Percentiles rank a stretch among this genome's conserved stretches.
These are phyloP conservation scores for Neurospora sp. DNA, from an alignment of 2,329 filamentous ascomycete species.

Conservation along the genomic window DNA sequence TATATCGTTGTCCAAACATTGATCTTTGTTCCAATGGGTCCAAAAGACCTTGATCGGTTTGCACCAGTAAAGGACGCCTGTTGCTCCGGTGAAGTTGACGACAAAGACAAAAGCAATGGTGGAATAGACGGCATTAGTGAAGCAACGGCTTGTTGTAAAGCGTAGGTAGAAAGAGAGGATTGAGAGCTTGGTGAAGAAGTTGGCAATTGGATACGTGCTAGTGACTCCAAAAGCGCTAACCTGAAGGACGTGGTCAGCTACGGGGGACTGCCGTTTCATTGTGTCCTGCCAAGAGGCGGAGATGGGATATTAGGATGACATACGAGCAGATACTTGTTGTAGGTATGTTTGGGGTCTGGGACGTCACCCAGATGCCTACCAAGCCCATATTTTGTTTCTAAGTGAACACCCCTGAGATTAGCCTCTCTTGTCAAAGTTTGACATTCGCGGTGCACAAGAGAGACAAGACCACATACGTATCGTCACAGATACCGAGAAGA, in stretches of 20 bases:
- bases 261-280: neutral
- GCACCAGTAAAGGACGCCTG: slow-evolving; percentile 8
- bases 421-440: neutral
- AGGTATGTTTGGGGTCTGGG: neutral
- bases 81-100: slow-evolving; percentile 4
- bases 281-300: neutral
- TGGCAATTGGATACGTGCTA: slow-evolving; percentile 7
- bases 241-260: neutral
- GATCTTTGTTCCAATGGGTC: neutral
- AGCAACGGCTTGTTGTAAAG: slow-evolving; percentile 10
- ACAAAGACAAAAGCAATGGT: slow-evolving; percentile 3
- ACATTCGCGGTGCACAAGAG: neutral
- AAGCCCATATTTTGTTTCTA: slow-evolving; percentile 9
- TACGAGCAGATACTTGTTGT: neutral
- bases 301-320: neutral
- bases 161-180: slow-evolving; percentile 14
- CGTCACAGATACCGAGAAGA: slow-evolving; percentile 1
- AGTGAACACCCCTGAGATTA: neutral
- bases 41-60: slow-evolving; percentile 8
- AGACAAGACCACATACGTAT: neutral
- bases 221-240: slow-evolving; percentile 4
- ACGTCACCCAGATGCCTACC: neutral
- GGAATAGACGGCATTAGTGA: slow-evolving; percentile 6
- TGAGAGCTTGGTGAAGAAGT: slow-evolving; percentile 10
- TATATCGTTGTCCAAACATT: slow-evolving; percentile 4